These are phyloP conservation scores for Aspergillus incahuasiensis DNA, from an alignment of 495 filamentous ascomycete genomes.

Conservation along the genomic window DNA sequence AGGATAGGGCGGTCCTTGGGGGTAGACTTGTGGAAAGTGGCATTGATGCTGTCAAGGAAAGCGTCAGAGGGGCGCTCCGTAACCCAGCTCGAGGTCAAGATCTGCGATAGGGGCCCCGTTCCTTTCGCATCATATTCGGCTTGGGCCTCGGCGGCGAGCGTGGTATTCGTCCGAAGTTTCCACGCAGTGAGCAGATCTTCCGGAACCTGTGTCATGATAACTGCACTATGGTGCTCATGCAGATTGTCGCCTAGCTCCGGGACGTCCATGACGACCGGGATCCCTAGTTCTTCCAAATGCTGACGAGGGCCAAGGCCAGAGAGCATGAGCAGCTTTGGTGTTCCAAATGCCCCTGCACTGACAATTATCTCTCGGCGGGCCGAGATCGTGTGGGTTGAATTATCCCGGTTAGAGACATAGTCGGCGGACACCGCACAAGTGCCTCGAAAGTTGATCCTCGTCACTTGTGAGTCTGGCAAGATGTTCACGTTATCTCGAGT, in stretches of 20 bases:
- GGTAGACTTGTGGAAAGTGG: not conserved
- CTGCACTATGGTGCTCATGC: not conserved
- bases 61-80: not conserved
- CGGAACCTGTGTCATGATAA: not conserved
- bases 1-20: not conserved
- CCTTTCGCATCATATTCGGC: not conserved
- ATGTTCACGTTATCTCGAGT: not conserved
- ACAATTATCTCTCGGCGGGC: not conserved
- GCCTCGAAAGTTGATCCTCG: not conserved
- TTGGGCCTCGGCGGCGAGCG: not conserved
- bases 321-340: constrained; percentile 1
- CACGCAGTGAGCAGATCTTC: not conserved
- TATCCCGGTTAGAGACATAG: not conserved
- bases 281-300: not conserved
- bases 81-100: not conserved
- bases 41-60: not conserved
- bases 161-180: not conserved
- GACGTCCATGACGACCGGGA: not conserved
- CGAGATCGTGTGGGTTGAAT: not conserved
- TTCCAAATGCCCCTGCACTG: not conserved
- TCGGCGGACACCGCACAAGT: not conserved
- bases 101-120: not conserved
- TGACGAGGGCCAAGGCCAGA: not conserved
- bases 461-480: not conserved
- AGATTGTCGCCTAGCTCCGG: constrained; percentile 1